phyloP scores from a whole-genome alignment of 208 protist species.

The Herpetomonas tarakana region DNA sequence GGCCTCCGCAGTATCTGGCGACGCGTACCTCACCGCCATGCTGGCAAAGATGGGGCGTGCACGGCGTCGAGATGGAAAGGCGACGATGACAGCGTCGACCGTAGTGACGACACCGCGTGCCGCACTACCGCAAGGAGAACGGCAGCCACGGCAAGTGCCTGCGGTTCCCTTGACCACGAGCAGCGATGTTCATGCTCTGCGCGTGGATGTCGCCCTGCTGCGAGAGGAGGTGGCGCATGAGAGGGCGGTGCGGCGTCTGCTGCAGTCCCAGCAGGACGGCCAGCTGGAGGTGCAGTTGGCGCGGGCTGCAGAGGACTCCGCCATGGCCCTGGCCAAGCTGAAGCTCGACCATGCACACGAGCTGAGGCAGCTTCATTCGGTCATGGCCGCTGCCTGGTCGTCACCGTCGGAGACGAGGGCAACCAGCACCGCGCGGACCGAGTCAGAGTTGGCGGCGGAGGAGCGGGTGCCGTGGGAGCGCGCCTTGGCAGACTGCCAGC shows the following conservation, averaged over 20 bases:
- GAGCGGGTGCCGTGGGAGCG: neutral
- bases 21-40: conserved; percentile 26
- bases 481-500: neutral
- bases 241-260: conserved; percentile 8
- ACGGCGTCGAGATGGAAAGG: no score
- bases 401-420: no score
- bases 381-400: neutral
- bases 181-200: conserved; percentile 13
- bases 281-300: neutral
- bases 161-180: neutral
- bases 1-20: neutral
- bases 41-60: conserved; percentile 35
- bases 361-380: neutral
- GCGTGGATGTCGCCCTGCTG: conserved; percentile 11
- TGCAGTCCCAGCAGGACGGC: conserved; percentile 14
- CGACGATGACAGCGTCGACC: no score
- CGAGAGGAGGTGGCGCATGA: conserved; percentile 26
- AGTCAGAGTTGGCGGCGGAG: no score
- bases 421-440: no score
- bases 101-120: no score
- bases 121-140: no score
- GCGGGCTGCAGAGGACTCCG: neutral
- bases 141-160: conserved; percentile 5
- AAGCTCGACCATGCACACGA: conserved; percentile 2
- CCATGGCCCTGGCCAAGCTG: neutral